Base-by-base conservation (phyloP, 306 rosid genomes). In the Pterocarpus santalinus region DNA sequence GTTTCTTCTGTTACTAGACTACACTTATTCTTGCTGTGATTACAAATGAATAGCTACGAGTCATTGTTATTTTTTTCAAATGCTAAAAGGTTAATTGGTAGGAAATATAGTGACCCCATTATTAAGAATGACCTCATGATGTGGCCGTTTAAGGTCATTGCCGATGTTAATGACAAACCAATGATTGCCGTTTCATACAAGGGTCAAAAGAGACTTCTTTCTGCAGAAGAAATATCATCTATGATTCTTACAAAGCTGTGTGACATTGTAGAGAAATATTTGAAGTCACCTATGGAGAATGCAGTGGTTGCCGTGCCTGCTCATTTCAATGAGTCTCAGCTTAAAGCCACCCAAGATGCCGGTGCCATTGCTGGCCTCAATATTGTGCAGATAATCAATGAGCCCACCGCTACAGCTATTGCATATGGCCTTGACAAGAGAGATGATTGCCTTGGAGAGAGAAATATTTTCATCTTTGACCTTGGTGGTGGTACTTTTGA, bases 231-330 rank as follows among this genome's bases (percentile, higher is more conserved):
- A 78, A 56, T 56, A 30, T 56, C 62, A 56, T 43, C 47, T 7
- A 43, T 43, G 47, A 43, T 43, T 2, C 47, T 43, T 10, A 43
- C 47, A 5, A 43, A 43, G 47, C 6, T 43, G 47, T 5, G 8
- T 7, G 47, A 43, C 2, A 43, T 43, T 43, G 47, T 10, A 7
- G 47, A 43, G 47, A 10, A 7, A 7, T 43, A 43, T 43, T 5
- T 43, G 47, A 10, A 43, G 47, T 43, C 63, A 16, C 32, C 72
- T 8, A 75, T 87, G 5, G 76, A 82, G 69, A 87, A 87, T 13
- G 90, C 87, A 1, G 84, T 86, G 5, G 73, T 87, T 33, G 87
- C 88, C 2, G 91, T 90, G 12, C 93, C 91, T 0, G 91, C 91
- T 2, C 83, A 90, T 61, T 89, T 89, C 85, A 76, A 51, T 16